Conservation (phyloP, 805 yeast species). For the Schwanniomyces occidentalis region DNA sequence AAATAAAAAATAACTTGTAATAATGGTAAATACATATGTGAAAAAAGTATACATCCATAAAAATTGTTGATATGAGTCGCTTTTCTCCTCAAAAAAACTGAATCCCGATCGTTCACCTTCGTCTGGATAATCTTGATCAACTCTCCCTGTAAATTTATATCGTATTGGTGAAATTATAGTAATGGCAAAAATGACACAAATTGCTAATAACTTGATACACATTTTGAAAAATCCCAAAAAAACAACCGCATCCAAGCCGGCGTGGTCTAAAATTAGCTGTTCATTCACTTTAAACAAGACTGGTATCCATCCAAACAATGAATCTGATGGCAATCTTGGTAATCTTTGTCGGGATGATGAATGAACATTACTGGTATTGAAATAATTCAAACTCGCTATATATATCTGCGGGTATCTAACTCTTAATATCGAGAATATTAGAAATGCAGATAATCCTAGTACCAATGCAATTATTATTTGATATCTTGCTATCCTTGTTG, state of each 20-base stretch:
- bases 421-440: conserved; percentile 69
- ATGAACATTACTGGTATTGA: conserved; percentile 42
- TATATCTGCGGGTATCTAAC: conserved; percentile 78
- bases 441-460: conserved; percentile 68
- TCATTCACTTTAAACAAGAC: conserved; percentile 66
- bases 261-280: conserved; percentile 76
- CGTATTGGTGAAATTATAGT: conserved; percentile 82
- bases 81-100: conserved; percentile 1
- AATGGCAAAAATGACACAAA: conserved; percentile 69
- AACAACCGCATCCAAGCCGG: conserved; percentile 94
- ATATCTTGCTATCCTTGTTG: conserved; percentile 64
- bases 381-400: conserved; percentile 69
- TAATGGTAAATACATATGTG: conserved; percentile 79
- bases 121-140: conserved; percentile 26
- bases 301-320: conserved; percentile 81
- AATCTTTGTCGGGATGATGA: conserved; percentile 48
- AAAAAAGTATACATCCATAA: conserved; percentile 86
- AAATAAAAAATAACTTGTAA: conserved; percentile 60
- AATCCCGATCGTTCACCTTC: conserved; percentile 20
- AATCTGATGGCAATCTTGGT: conserved; percentile 56
- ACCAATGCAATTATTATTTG: conserved; percentile 71
- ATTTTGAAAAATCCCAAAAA: conserved; percentile 87
- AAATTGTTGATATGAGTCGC: conserved; percentile 37
- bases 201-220: conserved; percentile 68
- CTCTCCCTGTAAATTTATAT: conserved; percentile 74